Base-by-base conservation (phyloP, 164 flowering plant species). In the Umbellularia californica region DNA sequence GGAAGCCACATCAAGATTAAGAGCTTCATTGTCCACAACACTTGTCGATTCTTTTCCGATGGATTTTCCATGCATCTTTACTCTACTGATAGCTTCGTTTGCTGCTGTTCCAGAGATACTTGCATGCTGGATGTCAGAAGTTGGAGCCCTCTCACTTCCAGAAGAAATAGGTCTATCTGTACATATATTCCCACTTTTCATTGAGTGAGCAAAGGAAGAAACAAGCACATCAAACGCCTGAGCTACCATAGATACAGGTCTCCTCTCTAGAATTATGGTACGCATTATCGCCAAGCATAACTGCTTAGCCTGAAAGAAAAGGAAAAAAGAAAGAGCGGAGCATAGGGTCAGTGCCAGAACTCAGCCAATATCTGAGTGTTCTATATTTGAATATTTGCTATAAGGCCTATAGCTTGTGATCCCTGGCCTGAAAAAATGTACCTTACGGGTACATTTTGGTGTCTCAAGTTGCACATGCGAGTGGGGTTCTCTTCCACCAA, bases 241-340 rank as follows among this genome's bases (percentile, higher is more conserved):
- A 23, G 95, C 78, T 80, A 96, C 91, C 83, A 86, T 75, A 58
- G 88, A 12, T 30, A 91, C 85, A 25, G 97, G 95, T 77, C 96
- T 87, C 23, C 89, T 86, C 74, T 96, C 99, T n/a, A 96, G 83
- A 77, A 96, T 91, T 35, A 82, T 76, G 51, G 92, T 83, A 24
- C 94, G 84, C 72, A 80, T 76, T 35, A 90, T 79, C 27, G 83
- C 81, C 85, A 94, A 83, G 79, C 91, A 89, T 72, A 94, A 80
- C 58, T 88, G 92, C 80, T 93, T 96, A 70, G 93, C 97, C 97
- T 95, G 89, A 83, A 83, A 82, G 24, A 74, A 62, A 51, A 76
- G 60, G 73, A 74, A 28, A 77, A 58, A 77, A 65, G 35, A 74
- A 72, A 28, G 76, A 75, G 23, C 66, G 15, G 2, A 41, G 73